Base-by-base conservation (phyloP, 148 eudicot genomes). In the Heliosperma pusillum region DNA sequence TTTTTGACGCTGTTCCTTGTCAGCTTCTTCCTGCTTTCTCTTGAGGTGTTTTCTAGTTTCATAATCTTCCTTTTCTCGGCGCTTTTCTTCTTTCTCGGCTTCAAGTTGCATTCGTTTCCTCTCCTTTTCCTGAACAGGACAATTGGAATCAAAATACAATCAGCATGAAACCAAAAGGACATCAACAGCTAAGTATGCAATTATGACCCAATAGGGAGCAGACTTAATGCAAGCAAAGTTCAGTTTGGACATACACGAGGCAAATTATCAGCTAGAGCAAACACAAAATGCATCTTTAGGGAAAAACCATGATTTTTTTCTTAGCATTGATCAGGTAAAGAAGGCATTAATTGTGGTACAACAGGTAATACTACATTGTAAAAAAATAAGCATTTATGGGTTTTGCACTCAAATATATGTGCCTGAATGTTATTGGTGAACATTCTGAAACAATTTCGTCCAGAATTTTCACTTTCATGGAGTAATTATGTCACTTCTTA, bases 21-120 rank as follows among this genome's bases (percentile, higher is more conserved):
- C 97, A 20, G 89, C 83, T 78, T 91, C 98, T 66, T 89, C 98
- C 85, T 88, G 95, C 87, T 88, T 88, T 82, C 86, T 87, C 81
- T 82, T 91, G 29, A 86, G 73, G 71, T 84, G 88, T 75, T 85
- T 93, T 76, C 75, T 86, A 76, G 77, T 27, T 78, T 91, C 95
- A 65, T 78, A 75, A 79, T 90, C 91, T 85, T 90, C 97, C 82
- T 84, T 93, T 81, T 93, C 90, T 8, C 84, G 87, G 17, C 90
- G 90, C 71, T 80, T 93, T 64, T 87, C 88, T 73, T 93, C 97
- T 73, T 86, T 91, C 75, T 89, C 90, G 64, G 93, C 95, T 69
- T 89, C 98, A 77, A 83, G 93, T 81, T 91, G 89, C 83, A 88
- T 75, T 40, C 91, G 85, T 70, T 84, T 93, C 60, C 74, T 83